Conservation (phyloP, 78 protist genomes). For the Bodo saltans region DNA sequence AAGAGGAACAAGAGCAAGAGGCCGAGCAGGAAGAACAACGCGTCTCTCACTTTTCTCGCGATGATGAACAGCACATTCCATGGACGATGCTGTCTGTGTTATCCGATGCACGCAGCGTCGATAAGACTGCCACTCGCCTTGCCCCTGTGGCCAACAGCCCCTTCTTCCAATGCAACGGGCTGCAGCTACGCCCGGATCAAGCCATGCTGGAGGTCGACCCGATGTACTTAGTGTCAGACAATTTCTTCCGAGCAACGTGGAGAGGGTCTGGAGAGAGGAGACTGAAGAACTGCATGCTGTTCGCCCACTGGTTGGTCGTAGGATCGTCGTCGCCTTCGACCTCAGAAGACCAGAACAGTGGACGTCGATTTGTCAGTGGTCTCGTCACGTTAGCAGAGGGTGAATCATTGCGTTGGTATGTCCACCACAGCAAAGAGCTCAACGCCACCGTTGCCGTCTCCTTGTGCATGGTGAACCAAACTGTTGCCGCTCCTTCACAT, state of each 20-base stretch:
- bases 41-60: slow-evolving; percentile 17
- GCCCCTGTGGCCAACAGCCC: not conserved
- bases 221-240: slow-evolving; percentile 42
- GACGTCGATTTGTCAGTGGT: not conserved
- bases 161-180: slow-evolving; percentile 29
- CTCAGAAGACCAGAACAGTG: not conserved
- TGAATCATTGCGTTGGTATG: slow-evolving; percentile 42
- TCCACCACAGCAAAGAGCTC: slow-evolving; percentile 26
- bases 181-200: slow-evolving; percentile 20
- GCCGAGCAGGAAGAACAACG: slow-evolving; percentile 27
- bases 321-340: not conserved
- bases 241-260: slow-evolving; percentile 55
- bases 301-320: slow-evolving; percentile 44
- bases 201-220: not conserved
- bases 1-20: slow-evolving; percentile 38
- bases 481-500: too few species aligned
- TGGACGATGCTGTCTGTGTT: not conserved
- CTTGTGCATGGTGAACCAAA: not conserved
- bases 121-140: not conserved
- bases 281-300: slow-evolving; percentile 41
- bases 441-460: not conserved
- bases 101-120: too few species aligned
- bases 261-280: slow-evolving; percentile 42
- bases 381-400: slow-evolving; percentile 64
- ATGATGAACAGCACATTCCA: slow-evolving; percentile 42